phyloP scores from a whole-genome alignment of 2,329 filamentous ascomycete genomes.

The Penicillium crustosum region DNA sequence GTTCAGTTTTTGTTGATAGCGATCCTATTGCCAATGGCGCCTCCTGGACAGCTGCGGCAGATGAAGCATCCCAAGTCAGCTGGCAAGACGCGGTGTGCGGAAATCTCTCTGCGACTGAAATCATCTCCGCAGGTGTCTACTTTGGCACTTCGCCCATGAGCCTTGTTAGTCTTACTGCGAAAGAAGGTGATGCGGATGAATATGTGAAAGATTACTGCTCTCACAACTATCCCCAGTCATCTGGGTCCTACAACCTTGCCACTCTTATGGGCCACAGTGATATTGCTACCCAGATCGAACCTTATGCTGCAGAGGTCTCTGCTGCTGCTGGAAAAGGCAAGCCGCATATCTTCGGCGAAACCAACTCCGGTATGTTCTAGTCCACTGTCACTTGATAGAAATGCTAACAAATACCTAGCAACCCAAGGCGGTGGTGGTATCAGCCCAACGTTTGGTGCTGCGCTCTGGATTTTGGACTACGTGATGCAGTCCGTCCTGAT shows the following conservation, averaged over 20 bases:
- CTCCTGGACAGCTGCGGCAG: conserved; percentile 34
- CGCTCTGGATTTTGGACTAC: conserved; percentile 55
- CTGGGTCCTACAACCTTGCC: conserved; percentile 40
- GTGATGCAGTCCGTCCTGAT: conserved; percentile 34
- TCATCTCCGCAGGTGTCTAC: conserved; percentile 40
- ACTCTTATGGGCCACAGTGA: conserved; percentile 49
- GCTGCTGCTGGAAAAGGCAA: conserved; percentile 44
- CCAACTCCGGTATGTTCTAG: conserved; percentile 46
- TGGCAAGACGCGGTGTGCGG: conserved; percentile 37
- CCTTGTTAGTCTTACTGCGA: conserved; percentile 37
- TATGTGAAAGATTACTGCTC: conserved; percentile 48
- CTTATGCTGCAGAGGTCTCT: conserved; percentile 44
- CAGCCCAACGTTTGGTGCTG: conserved; percentile 51
- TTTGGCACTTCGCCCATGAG: conserved; percentile 39
- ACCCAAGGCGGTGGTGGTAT: conserved; percentile 43
- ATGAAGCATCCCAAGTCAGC: conserved; percentile 33
- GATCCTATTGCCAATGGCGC: conserved; percentile 28
- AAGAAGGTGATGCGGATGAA: conserved; percentile 38
- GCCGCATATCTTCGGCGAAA: conserved; percentile 52
- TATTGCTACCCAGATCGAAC: conserved; percentile 42
- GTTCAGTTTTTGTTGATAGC: conserved; percentile 24
- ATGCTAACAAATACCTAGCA: conserved; percentile 20
- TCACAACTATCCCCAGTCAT: conserved; percentile 51
- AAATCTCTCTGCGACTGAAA: conserved; percentile 27
- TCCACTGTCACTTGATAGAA: neutral